Conservation (phyloP, 805 yeast genomes). For the Clavispora asparagi region DNA sequence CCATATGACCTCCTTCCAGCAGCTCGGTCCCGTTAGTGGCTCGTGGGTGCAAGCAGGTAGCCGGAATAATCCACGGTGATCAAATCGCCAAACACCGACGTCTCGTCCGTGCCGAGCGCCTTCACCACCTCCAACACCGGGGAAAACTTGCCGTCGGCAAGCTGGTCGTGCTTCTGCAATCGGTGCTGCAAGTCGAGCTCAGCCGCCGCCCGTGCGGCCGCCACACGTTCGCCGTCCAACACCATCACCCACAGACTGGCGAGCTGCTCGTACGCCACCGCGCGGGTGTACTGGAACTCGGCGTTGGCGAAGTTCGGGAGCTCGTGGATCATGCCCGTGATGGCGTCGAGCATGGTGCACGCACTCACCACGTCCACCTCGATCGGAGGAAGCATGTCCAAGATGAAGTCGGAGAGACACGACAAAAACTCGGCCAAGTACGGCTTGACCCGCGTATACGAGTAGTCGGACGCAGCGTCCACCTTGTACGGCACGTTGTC, state of each 20-base stretch:
- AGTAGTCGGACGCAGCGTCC: conserved; percentile 67
- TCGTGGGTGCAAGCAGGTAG: conserved; percentile 29
- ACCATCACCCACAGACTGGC: conserved; percentile 56
- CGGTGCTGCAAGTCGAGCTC: conserved; percentile 37
- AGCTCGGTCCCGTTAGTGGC: too few species aligned
- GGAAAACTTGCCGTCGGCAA: conserved; percentile 38
- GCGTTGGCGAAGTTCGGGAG: conserved; percentile 62
- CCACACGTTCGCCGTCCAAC: conserved; percentile 23
- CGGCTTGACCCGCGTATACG: conserved; percentile 68
- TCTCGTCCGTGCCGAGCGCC: conserved; percentile 7
- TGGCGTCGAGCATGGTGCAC: conserved; percentile 56
- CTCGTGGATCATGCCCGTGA: conserved; percentile 54
- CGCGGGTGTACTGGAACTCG: conserved; percentile 48
- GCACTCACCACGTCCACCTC: conserved; percentile 51
- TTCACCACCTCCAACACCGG: conserved; percentile 40
- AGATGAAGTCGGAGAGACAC: conserved; percentile 69
- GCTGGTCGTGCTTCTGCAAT: conserved; percentile 41
- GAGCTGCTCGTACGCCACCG: conserved; percentile 57
- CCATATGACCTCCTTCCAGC: too few species aligned
- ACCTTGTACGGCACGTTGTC: conserved; percentile 69
- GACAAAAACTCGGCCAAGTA: conserved; percentile 62
- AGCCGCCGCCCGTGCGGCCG: conserved; percentile 26
- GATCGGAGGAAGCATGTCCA: conserved; percentile 67
- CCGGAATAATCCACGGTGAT: conserved; percentile 41
- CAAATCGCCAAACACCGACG: conserved; percentile 19